Evolutionary conservation across 495 filamentous ascomycete species (phyloP).

Genomic region (Penicillium antarcticum): DNA sequence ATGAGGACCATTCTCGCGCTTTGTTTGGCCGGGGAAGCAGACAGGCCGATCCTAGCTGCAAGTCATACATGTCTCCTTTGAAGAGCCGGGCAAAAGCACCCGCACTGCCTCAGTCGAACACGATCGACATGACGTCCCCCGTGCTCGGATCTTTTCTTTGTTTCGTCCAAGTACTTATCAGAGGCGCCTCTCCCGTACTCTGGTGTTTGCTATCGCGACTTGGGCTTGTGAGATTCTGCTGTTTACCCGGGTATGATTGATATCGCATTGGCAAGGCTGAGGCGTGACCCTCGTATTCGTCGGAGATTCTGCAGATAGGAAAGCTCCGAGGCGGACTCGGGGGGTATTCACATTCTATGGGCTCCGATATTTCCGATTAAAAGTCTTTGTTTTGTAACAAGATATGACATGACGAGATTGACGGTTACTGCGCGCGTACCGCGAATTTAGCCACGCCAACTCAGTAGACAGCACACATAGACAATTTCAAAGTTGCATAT

Average conservation of each 20-base stretch:
- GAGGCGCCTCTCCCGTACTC: not conserved
- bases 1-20: conserved; percentile 2
- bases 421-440: not conserved
- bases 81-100: conserved; percentile 14
- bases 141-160: conserved; percentile 1
- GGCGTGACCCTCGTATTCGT: not conserved
- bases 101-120: conserved; percentile 6
- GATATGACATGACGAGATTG: not conserved
- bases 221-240: not conserved
- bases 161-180: conserved; percentile 4
- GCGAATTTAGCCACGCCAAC: too few species aligned
- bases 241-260: not conserved
- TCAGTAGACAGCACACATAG: too few species aligned
- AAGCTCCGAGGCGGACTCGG: too few species aligned
- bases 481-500: too few species aligned
- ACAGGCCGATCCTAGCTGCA: conserved; percentile 14
- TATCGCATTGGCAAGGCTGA: not conserved
- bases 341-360: too few species aligned
- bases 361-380: not conserved
- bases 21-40: conserved; percentile 13
- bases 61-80: conserved; percentile 5
- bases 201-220: not conserved
- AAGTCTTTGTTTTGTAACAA: not conserved
- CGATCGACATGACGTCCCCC: conserved; percentile 12
- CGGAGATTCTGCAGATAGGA: too few species aligned